Evolutionary conservation across 768 basidiomycete genomes (phyloP).

Genomic region (Suillus decipiens): DNA sequence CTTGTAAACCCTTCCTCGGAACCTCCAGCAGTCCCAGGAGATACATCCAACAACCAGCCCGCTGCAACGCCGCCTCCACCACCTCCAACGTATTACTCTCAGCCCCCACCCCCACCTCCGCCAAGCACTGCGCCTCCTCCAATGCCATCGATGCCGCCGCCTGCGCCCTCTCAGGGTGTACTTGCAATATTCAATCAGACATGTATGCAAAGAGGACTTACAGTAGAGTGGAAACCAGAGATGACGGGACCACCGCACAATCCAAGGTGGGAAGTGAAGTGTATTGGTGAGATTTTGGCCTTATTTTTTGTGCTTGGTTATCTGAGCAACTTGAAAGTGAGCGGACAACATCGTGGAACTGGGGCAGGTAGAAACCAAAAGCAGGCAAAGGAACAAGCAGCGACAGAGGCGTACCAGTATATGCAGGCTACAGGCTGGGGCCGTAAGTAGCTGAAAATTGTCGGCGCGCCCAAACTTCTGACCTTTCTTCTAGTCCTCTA

Average conservation of each 20-base stretch:
- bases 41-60: slow-evolving; percentile 12
- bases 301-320: neutral
- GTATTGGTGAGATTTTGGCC: slow-evolving; percentile 44
- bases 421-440: slow-evolving; percentile 50
- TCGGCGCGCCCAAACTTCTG: neutral
- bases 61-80: slow-evolving; percentile 19
- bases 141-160: slow-evolving; percentile 19
- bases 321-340: slow-evolving; percentile 41
- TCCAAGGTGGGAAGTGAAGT: slow-evolving; percentile 59
- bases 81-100: slow-evolving; percentile 23
- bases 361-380: slow-evolving; percentile 64
- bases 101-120: slow-evolving; percentile 15
- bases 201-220: slow-evolving; percentile 46
- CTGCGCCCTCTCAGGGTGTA: slow-evolving; percentile 34
- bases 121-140: slow-evolving; percentile 25
- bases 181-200: slow-evolving; percentile 56
- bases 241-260: slow-evolving; percentile 53
- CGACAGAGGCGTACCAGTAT: slow-evolving; percentile 50
- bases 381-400: slow-evolving; percentile 69
- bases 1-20: slow-evolving; percentile 52
- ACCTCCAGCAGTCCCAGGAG: slow-evolving; percentile 23
- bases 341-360: slow-evolving; percentile 47
- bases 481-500: slow-evolving; percentile 4
- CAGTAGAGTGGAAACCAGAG: slow-evolving; percentile 49
- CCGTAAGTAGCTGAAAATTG: slow-evolving; percentile 17